A percentile compares a stretch with the other conserved stretches of the same genome.
These are phyloP conservation scores for Pelargonium cotyledonis DNA, from an alignment of 441 rosid species.

Conservation along the genomic window DNA sequence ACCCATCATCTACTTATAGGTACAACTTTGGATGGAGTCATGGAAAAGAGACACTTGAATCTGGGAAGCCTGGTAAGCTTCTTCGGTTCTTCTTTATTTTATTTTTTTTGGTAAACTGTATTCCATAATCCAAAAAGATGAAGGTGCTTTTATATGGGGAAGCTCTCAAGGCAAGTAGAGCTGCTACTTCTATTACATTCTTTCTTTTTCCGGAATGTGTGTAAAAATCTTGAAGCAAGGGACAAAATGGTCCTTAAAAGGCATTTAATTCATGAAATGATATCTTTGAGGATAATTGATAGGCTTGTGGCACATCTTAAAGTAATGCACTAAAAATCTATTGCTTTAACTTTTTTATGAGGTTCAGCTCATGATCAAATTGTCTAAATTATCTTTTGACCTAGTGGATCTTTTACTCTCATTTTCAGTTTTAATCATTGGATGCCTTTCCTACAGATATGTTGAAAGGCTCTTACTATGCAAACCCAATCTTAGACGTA, in stretches of 20 bases:
- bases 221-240: not conserved
- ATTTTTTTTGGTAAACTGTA: too few relatives aligned
- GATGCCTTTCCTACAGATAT: constrained; percentile 42
- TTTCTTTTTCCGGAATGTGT: not conserved
- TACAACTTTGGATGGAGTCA: constrained; percentile 97
- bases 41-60: constrained; percentile 90
- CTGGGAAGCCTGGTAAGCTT: constrained; percentile 92
- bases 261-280: not conserved
- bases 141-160: not conserved
- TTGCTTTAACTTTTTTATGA: not conserved
- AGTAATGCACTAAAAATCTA: not conserved
- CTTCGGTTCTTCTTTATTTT: too few relatives aligned
- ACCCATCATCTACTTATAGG: constrained; percentile 33
- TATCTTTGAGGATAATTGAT: not conserved
- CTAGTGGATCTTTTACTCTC: not conserved
- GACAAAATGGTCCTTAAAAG: not conserved
- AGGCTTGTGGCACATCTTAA: not conserved
- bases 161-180: not conserved
- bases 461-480: constrained; percentile 86
- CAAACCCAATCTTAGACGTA: constrained; percentile 70
- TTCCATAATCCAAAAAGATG: not conserved
- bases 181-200: not conserved
- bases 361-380: not conserved
- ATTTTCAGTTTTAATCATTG: constrained; percentile 3
- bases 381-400: not conserved